Base-by-base conservation (phyloP, 2,329 filamentous ascomycete genomes). In the Nothophoma quercina region DNA sequence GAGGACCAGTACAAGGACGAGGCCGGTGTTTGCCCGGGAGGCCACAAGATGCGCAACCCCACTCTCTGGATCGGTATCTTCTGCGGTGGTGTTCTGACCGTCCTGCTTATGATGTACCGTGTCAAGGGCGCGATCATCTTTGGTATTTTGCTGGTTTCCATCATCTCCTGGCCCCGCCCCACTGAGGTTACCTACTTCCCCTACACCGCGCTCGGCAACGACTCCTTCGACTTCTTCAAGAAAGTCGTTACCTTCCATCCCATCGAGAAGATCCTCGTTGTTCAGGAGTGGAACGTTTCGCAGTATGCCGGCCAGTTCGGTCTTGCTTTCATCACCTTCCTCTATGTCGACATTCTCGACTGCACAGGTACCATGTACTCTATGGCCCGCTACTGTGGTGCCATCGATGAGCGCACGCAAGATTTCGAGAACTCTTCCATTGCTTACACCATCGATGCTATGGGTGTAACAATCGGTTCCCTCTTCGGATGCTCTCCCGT, bases 1-100 rank as follows among this genome's bases (percentile, higher is more conserved):
- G 80, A 83, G 0, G 65, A 79, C 0, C 80, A 87, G 38, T 80
- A 63, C 54, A 55, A 65, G 52, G 57, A 74, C 63, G 43, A 58
- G 13, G 64, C 62, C 49, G 76, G 88, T 8, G 65, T 84, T 6
- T 95, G 90, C 70, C 83, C 84, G 0, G 77, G 78, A 41, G 78
- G 79, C 16, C 79, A 83, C 47, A 92, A 92, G 81, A 93, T 96
- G 90, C 85, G 90, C 55, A 90, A 83, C 66, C 89, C 91, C 1
- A 85, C 88, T 19, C 85, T 96, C 84, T 96, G 91, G 91, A 82
- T 96, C 43, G 91, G 91, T 29, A 92, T 96, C 64, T 95, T 96
- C 79, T 90, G 88, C 62, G 90, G 91, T 34, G 90, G 91, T 55
- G 82, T 96, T 58, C 77, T 96, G 40, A 96, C 91, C 1, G 87